Base-by-base conservation (phyloP, 345 rosid species). In the Brassica cretica region DNA sequence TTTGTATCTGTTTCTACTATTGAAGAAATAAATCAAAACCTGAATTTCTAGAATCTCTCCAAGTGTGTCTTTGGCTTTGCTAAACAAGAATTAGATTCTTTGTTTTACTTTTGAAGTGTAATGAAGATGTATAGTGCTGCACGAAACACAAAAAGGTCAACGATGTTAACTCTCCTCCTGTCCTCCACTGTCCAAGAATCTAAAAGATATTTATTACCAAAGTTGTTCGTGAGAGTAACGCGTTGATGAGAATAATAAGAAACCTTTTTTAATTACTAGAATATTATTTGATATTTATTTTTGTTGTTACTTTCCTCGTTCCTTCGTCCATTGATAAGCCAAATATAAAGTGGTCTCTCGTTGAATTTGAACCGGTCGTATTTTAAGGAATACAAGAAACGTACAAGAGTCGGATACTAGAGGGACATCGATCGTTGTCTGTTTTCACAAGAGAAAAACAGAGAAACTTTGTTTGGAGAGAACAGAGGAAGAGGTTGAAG, bases 21-120 rank as follows among this genome's bases (percentile, higher is more conserved):
- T 56, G 70, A 68, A 73, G 78, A 73, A 79, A 68, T 73, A 73
- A 73, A 79, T 18, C 68, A 79, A 79, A 68, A 70, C 82, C 82
- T 79, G 82, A 79, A 79, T 79, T 73, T 73, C 60, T 61, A 78
- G 70, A 78, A 72, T 2, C 25, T 78, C 67, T 41, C 8, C 49
- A 11, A 25, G 14, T 61, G 53, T 44, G 12, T 65, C 16, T 25
- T 32, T 63, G 4, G 12, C 51, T 60, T 2, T 46, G 19, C 69
- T 61, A 19, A 51, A 19, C 64, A 68, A 1, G 16, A 67, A 24
- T 27, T 5, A 25, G 56, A 51, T 51, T n/a, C 56, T 51, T 51
- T n/a, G 55, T 46, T 41, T 3, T 37, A 4, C 11, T 14, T 10
- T 58, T 58, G 29, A 58, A 58, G 63, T 58, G 63, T 8, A 21